Evolutionary conservation across 371 early-diverging fungal species (phyloP).

Genomic region (Smittium mucronatum): DNA sequence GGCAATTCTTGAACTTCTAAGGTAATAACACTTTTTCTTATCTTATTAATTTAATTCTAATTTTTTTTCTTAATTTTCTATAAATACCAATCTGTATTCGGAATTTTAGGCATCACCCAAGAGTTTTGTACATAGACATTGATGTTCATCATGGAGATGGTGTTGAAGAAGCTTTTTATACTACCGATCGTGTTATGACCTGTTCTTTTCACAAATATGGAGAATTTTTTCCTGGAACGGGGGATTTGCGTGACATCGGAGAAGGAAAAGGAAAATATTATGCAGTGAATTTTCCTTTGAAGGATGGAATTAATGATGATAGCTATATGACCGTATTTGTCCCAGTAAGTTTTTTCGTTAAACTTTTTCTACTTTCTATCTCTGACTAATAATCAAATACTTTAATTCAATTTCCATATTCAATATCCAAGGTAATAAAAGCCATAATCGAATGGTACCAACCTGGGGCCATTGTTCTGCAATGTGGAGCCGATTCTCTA

Average conservation of each 20-base stretch:
- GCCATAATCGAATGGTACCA: conserved; percentile 89
- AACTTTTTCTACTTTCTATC: too few species aligned
- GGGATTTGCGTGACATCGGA: conserved; percentile 82
- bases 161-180: conserved; percentile 99
- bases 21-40: too few species aligned
- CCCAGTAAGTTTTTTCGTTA: conserved; percentile 34
- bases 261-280: conserved; percentile 82
- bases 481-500: conserved; percentile 98
- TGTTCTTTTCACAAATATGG: conserved; percentile 99
- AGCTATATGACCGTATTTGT: conserved; percentile 84
- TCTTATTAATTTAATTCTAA: too few species aligned
- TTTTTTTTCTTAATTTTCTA: too few species aligned
- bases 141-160: conserved; percentile 99
- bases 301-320: conserved; percentile 95
- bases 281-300: conserved; percentile 94
- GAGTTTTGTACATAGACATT: conserved; percentile 98
- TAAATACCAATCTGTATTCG: too few species aligned
- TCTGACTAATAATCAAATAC: not conserved
- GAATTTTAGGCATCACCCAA: conserved; percentile 49
- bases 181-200: conserved; percentile 98
- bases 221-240: conserved; percentile 98
- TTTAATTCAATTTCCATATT: not conserved
- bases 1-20: conserved; percentile 90
- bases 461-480: conserved; percentile 93
- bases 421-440: conserved; percentile 39